Conservation (phyloP, 768 basidiomycete species). For the Lentinula aciculospora region DNA sequence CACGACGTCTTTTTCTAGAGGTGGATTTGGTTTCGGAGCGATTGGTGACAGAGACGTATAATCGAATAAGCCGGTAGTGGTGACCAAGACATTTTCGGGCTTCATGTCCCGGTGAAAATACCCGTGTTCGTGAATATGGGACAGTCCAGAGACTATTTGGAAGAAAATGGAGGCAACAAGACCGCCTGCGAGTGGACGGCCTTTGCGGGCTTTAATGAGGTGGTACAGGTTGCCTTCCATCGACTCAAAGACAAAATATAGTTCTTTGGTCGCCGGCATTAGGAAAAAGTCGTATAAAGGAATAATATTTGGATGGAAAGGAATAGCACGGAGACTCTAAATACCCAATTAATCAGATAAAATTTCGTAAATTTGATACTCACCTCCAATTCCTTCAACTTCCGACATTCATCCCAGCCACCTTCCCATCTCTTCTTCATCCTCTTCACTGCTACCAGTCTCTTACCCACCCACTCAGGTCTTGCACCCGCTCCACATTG, state of each 20-base stretch:
- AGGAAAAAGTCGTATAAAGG: conserved; percentile 99
- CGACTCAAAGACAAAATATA: conserved; percentile 99
- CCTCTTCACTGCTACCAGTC: conserved; percentile 93
- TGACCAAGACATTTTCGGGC: conserved; percentile 97
- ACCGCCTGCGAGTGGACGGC: conserved; percentile 92
- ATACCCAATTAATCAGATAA: conserved; percentile 11
- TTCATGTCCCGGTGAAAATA: conserved; percentile 99
- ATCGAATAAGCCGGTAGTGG: conserved; percentile 92
- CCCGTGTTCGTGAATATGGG: conserved; percentile 88
- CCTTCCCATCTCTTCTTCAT: conserved; percentile 99
- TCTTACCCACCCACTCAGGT: conserved; percentile 92
- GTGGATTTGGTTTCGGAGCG: conserved; percentile 53
- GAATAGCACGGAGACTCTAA: conserved; percentile 91
- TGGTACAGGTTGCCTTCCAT: conserved; percentile 99
- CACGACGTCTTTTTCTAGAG: conserved; percentile 88
- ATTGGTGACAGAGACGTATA: conserved; percentile 78
- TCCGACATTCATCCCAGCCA: conserved; percentile 96
- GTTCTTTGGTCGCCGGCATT: conserved; percentile 90
- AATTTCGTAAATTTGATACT: conserved; percentile 21
- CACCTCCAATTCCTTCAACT: conserved; percentile 93
- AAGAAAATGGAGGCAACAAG: conserved; percentile 92
- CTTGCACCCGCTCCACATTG: conserved; percentile 89
- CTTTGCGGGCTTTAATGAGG: conserved; percentile 95
- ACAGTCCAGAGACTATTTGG: conserved; percentile 84
- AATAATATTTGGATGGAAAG: conserved; percentile 95